Evolutionary conservation across 2,329 filamentous ascomycete genomes (phyloP).

Genomic region (Botryotinia calthae): DNA sequence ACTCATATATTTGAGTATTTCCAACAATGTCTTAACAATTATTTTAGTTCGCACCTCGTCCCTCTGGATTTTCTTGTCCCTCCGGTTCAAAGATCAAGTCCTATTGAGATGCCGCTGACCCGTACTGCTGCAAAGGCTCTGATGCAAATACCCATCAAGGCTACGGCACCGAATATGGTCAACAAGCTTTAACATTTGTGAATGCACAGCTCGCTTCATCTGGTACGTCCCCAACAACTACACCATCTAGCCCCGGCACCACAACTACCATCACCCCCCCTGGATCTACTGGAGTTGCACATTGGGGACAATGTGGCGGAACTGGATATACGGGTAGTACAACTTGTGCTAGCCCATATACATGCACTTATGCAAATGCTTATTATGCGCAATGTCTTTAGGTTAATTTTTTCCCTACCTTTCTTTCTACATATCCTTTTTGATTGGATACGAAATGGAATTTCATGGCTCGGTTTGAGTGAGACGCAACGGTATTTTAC

Average conservation of each 20-base stretch:
- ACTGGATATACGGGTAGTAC: slow-evolving; percentile 24
- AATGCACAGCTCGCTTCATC: slow-evolving; percentile 46
- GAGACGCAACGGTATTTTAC: not conserved
- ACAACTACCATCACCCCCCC: slow-evolving; percentile 1
- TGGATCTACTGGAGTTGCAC: slow-evolving; percentile 9
- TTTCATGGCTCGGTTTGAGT: not conserved
- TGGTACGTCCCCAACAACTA: slow-evolving; percentile 15
- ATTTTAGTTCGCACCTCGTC: slow-evolving; percentile 53
- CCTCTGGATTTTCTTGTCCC: slow-evolving; percentile 52
- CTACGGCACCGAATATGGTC: slow-evolving; percentile 56
- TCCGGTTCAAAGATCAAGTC: slow-evolving; percentile 55
- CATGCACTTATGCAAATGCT: slow-evolving; percentile 23
- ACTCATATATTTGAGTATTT: too few species aligned
- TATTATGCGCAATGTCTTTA: slow-evolving; percentile 30
- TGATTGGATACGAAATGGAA: not conserved
- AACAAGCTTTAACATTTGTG: slow-evolving; percentile 55
- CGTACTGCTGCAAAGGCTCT: slow-evolving; percentile 61
- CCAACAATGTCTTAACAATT: slow-evolving; percentile 11
- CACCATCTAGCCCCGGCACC: slow-evolving; percentile 11
- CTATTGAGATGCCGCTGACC: slow-evolving; percentile 59
- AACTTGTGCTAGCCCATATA: slow-evolving; percentile 22
- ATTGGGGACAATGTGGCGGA: slow-evolving; percentile 26
- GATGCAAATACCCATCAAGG: slow-evolving; percentile 54
- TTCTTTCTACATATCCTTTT: not conserved
- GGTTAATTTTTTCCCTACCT: slow-evolving; percentile 4